Percentiles rank a stretch among this genome's conserved stretches.
phyloP scores from a whole-genome alignment of 176 grass and related monocot species.

The Carex myosuroides region DNA sequence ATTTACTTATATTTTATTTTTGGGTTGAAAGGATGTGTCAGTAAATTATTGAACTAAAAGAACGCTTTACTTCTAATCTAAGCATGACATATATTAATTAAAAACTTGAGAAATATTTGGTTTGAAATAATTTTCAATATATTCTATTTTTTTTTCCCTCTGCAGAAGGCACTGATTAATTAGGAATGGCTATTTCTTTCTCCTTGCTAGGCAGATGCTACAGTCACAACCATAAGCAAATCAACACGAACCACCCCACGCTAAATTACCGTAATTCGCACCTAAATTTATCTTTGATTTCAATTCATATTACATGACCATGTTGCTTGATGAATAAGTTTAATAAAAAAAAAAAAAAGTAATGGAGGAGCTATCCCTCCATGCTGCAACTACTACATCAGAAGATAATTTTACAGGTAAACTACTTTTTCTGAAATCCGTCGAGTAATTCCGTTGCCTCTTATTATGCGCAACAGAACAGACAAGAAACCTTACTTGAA shows the following conservation, averaged over 20 bases:
- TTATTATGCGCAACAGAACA: conserved; percentile 55
- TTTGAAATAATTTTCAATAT: not conserved
- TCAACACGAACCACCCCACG: not conserved
- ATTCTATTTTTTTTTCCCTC: not conserved
- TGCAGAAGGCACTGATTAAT: not conserved
- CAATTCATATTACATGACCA: not conserved
- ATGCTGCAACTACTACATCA: not conserved
- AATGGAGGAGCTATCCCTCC: not conserved
- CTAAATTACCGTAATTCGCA: conserved; percentile 17
- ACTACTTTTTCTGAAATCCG: not conserved
- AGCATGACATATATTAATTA: not conserved
- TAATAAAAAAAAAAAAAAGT: no score
- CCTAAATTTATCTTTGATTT: conserved; percentile 1
- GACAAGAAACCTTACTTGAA: conserved; percentile 30
- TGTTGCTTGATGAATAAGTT: not conserved
- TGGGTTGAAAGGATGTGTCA: not conserved
- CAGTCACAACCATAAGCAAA: conserved; percentile 18
- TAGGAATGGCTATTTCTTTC: conserved; percentile 34
- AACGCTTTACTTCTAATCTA: not conserved
- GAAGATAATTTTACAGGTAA: not conserved
- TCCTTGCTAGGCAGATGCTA: conserved; percentile 32
- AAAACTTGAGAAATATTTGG: not conserved
- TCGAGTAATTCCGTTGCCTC: not conserved
- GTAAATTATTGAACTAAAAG: no score
- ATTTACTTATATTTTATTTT: not conserved